These are phyloP conservation scores for Penstemon barbatus DNA, from an alignment of 257 asterid genomes.

Conservation along the genomic window DNA sequence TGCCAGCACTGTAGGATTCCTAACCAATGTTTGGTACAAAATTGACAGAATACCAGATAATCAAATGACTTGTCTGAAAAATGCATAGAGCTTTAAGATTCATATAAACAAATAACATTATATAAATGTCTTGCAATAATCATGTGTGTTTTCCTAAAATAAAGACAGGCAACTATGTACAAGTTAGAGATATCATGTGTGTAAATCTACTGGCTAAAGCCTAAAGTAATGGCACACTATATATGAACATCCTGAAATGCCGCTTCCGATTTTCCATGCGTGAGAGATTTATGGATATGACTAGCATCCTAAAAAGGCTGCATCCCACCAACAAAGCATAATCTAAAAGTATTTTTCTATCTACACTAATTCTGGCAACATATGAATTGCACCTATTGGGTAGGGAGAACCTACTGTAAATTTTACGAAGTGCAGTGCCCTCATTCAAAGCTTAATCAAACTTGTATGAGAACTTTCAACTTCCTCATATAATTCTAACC, in stretches of 20 bases:
- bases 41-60: too few species aligned
- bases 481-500: not conserved
- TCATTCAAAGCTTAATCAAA: not conserved
- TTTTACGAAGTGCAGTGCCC: not conserved
- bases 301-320: conserved; percentile 5
- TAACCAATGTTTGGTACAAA: too few species aligned
- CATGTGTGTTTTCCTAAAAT: too few species aligned
- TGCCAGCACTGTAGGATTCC: too few species aligned
- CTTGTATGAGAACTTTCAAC: not conserved
- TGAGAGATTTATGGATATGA: not conserved
- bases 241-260: not conserved
- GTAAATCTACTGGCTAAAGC: not conserved
- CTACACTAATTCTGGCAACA: not conserved
- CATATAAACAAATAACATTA: not conserved
- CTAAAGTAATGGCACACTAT: not conserved
- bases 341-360: not conserved
- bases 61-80: too few species aligned
- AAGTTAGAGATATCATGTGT: not conserved
- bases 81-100: not conserved
- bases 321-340: conserved; percentile 11
- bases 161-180: too few species aligned
- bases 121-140: too few species aligned
- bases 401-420: not conserved
- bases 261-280: not conserved
- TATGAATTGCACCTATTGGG: not conserved